These are phyloP conservation scores for Fusarium odoratissimum DNA, from an alignment of 2,329 filamentous ascomycete genomes.

Conservation along the genomic window DNA sequence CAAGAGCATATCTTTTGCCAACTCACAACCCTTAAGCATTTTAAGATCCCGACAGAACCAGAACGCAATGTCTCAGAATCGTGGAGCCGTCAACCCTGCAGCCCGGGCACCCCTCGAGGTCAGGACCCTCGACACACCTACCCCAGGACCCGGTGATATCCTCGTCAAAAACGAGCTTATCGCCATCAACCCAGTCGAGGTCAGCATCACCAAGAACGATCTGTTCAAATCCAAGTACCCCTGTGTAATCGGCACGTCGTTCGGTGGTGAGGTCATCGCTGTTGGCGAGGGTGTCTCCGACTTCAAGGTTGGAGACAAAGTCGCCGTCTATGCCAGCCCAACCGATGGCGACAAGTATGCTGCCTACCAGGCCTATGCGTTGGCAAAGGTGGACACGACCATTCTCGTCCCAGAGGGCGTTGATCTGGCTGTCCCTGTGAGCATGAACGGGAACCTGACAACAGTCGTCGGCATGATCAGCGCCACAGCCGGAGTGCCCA, in stretches of 20 bases:
- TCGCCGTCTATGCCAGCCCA: neutral
- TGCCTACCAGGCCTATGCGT: neutral
- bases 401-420: neutral
- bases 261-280: neutral
- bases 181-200: neutral
- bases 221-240: neutral
- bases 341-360: neutral
- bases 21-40: accelerated
- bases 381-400: neutral
- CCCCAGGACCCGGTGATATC: neutral
- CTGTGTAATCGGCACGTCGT: neutral
- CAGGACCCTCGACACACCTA: neutral
- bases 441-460: neutral
- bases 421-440: neutral
- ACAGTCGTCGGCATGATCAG: neutral
- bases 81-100: neutral
- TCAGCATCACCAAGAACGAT: neutral
- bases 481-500: neutral
- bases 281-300: neutral
- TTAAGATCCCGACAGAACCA: neutral
- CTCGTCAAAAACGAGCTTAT: neutral
- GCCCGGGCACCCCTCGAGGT: neutral
- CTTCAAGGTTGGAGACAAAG: neutral
- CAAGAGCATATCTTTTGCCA: neutral
- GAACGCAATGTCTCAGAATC: neutral